Evolutionary conservation across 306 rosid species (phyloP), one percentile per base, ranked within the genome.

Genomic region (Ziziphus jujuba): DNA sequence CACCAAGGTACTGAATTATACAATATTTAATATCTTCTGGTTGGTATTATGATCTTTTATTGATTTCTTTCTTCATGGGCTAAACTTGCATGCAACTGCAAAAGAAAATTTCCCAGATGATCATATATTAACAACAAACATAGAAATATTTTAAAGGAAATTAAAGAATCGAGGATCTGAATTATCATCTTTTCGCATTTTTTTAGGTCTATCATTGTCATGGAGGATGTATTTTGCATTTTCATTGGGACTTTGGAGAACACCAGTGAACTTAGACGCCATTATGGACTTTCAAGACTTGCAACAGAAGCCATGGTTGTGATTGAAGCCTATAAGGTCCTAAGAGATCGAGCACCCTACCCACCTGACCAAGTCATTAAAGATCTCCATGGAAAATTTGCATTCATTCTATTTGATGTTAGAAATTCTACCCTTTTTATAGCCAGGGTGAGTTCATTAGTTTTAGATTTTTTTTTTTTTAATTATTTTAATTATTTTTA

Each of bases 291-390:
- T 22, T 78, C 72, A 45, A 79, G 87, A 59, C 84, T 81, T 63
- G 82, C 84, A 67, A 79, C 89, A n/a, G 87, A 87, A 77, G 85
- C 85, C 72, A 81, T 81, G 87, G 66, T 87, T 60, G 80, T 82
- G 36, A 74, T 79, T 79, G 92, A 84, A 77, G 91, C 82, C 40
- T 87, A 79, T 28, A 81, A 84, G 79, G 75, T 15, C 17, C 71
- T 84, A 43, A 79, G 89, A 79, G 92, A 84, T 58, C 66, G 89
- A 67, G 92, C 85, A 13, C 89, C 87, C 11, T 87, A 79, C 54
- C 92, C 92, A 20, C 80, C 87, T 66, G 87, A 87, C 55, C 87
- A 79, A 84, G 80, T 87, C 60, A 81, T 87, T 16, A 79, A 77
- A 79, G 79, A 87, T 71, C 82, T 87, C 25, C 77, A 79, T 34